These are phyloP conservation scores for Xylaria nigripes DNA, from an alignment of 495 filamentous ascomycete genomes.

Conservation along the genomic window DNA sequence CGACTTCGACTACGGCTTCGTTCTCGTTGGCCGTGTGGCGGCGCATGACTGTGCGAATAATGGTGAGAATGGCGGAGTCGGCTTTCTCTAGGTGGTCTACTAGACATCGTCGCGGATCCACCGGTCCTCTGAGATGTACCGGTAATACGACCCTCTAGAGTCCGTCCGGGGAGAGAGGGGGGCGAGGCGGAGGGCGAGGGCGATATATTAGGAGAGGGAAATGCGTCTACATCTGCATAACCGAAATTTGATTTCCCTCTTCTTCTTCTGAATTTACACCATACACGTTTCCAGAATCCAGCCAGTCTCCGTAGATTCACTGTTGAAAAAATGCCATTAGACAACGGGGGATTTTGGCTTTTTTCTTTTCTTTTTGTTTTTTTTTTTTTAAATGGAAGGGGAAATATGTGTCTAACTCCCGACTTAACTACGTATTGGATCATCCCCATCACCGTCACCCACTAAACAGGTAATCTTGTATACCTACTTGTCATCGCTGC, in stretches of 20 bases:
- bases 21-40: neutral
- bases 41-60: neutral
- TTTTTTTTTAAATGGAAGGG: neutral
- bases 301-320: too few relatives aligned
- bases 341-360: too few relatives aligned
- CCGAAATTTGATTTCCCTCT: neutral
- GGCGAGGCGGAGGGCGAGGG: neutral
- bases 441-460: slow-evolving; percentile 1
- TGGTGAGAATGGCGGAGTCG: neutral
- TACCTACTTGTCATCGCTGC: too few relatives aligned
- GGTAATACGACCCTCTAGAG: neutral
- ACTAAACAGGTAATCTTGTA: too few relatives aligned
- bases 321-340: too few relatives aligned
- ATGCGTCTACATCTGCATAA: neutral
- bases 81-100: neutral
- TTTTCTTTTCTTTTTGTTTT: too few relatives aligned
- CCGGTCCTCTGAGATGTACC: neutral
- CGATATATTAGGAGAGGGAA: neutral
- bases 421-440: too few relatives aligned
- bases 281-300: slow-evolving; percentile 1
- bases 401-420: too few relatives aligned
- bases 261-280: neutral
- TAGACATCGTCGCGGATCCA: slow-evolving; percentile 2
- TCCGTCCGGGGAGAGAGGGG: neutral
- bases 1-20: neutral